A percentile compares a stretch with the other conserved stretches of the same genome.
Conservation (phyloP, 495 filamentous ascomycete species). For the Aspergillus steynii region DNA sequence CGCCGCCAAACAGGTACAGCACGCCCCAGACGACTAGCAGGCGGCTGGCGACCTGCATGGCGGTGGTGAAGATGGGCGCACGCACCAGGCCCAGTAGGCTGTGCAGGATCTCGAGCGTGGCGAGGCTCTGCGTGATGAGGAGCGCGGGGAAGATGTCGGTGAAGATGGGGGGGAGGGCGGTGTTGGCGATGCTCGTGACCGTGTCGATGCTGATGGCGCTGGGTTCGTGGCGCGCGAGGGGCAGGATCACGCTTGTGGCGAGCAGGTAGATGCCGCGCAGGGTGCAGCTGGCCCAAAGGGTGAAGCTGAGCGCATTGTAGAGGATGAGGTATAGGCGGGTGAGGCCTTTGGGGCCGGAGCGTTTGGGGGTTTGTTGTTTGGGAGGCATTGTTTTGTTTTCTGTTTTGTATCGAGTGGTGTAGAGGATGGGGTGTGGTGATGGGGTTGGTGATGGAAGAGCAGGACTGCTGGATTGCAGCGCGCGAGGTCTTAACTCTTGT, state of each 20-base stretch:
- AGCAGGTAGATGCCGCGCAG: constrained; percentile 54
- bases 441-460: constrained; percentile 8
- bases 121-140: constrained; percentile 78
- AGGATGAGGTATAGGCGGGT: constrained; percentile 63
- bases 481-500: no score
- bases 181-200: constrained; percentile 1
- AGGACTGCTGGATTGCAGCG: no score
- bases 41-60: constrained; percentile 83
- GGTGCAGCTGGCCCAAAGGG: constrained; percentile 74
- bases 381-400: constrained; percentile 12
- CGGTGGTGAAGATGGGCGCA: constrained; percentile 78
- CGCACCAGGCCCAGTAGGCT: constrained; percentile 73
- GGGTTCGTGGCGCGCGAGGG: no score
- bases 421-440: not conserved
- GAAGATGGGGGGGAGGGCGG: constrained; percentile 51
- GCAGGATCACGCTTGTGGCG: constrained; percentile 13
- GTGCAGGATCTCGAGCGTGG: constrained; percentile 81
- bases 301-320: constrained; percentile 78
- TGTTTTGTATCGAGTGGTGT: not conserved
- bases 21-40: constrained; percentile 85
- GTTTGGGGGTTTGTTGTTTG: constrained; percentile 18
- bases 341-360: constrained; percentile 26
- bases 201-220: not conserved
- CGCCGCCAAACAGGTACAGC: constrained; percentile 54
- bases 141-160: constrained; percentile 59